phyloP scores from a whole-genome alignment of 306 rosid genomes.

The Pachyrhizus erosus region DNA sequence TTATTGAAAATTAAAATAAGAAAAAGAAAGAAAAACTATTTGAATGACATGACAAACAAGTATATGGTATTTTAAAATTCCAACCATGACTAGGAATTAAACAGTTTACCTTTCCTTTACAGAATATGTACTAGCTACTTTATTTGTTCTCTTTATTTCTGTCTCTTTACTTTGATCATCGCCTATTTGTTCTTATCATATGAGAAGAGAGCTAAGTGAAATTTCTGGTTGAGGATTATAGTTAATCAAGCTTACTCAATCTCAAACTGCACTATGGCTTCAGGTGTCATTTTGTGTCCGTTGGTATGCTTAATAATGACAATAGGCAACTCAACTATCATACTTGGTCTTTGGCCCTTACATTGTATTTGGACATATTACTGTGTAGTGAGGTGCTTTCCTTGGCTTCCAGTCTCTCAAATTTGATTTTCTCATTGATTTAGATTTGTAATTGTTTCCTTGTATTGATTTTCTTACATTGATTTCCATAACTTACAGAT shows the following conservation, averaged over 20 bases:
- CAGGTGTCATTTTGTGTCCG: conserved; percentile 81
- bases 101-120: background rate
- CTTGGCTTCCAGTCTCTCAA: conserved; percentile 23
- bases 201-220: background rate
- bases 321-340: conserved; percentile 67
- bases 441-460: conserved; percentile 18
- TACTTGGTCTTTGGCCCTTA: conserved; percentile 80
- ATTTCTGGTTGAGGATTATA: conserved; percentile 22
- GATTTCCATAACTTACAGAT: conserved; percentile 58
- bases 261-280: conserved; percentile 44
- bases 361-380: conserved; percentile 77
- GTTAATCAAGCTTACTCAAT: background rate
- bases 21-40: background rate
- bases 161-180: background rate
- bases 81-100: background rate
- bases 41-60: conserved; percentile 13
- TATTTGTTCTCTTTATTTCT: background rate
- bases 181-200: background rate
- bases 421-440: background rate
- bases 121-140: background rate
- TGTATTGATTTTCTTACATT: conserved; percentile 39
- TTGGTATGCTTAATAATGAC: conserved; percentile 73
- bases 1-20: background rate
- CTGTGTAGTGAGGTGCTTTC: conserved; percentile 71
- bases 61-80: background rate